Evolutionary conservation across 768 basidiomycete species (phyloP).

Genomic region (Lyophyllum shimeji): DNA sequence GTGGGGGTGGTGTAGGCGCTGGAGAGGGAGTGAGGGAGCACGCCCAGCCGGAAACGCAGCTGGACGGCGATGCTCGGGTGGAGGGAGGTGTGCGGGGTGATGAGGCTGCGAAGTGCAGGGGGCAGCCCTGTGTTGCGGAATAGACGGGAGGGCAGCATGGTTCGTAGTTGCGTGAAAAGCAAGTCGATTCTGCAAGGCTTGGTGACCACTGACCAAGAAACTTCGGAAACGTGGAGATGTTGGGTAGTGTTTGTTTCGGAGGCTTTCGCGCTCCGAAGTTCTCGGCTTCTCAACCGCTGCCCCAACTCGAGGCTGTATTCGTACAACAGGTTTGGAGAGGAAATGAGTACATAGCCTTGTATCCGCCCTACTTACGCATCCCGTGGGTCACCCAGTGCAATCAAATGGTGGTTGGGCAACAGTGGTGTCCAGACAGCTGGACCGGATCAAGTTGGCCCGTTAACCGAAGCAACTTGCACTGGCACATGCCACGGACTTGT

Average conservation of each 20-base stretch:
- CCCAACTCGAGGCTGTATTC: too few species aligned
- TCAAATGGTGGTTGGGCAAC: too few species aligned
- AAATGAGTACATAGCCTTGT: too few species aligned
- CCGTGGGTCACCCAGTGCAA: too few species aligned
- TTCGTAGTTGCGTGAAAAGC: not conserved
- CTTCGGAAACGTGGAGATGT: not conserved
- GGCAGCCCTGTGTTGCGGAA: conserved; percentile 45
- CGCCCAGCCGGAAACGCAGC: conserved; percentile 31
- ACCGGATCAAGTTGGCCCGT: too few species aligned
- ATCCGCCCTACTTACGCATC: too few species aligned
- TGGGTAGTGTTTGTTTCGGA: not conserved
- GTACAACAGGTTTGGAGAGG: too few species aligned
- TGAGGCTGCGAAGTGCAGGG: conserved; percentile 40
- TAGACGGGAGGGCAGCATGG: conserved; percentile 49
- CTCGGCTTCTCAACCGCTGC: not conserved
- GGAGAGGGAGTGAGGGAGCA: conserved; percentile 4
- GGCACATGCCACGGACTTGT: too few species aligned
- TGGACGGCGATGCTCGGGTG: conserved; percentile 33
- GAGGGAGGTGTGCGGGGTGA: conserved; percentile 34
- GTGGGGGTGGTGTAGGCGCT: conserved; percentile 10
- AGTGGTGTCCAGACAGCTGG: too few species aligned
- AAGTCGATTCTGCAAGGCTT: too few species aligned
- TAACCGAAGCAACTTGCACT: too few species aligned
- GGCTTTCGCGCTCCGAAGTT: not conserved
- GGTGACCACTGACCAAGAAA: not conserved